A percentile compares a stretch with the other conserved stretches of the same genome.
These are phyloP conservation scores for Singerocomus rubriflavus DNA, from an alignment of 1,284 basidiomycete genomes.

Conservation along the genomic window DNA sequence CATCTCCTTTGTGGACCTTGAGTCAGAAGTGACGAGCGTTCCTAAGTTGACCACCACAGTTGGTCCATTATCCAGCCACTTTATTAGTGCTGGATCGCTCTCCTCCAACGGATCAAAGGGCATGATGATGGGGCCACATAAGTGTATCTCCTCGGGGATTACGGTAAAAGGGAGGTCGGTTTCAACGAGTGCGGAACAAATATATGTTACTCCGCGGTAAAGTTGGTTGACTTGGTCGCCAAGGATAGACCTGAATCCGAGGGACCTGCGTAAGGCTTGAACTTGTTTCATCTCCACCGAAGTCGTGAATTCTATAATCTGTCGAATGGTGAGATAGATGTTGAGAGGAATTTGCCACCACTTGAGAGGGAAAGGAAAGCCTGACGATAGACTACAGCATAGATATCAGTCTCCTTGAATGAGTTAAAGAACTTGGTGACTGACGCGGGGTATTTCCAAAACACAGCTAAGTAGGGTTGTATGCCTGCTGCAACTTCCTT, in stretches of 20 bases:
- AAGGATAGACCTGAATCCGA: neutral
- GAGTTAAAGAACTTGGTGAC: neutral
- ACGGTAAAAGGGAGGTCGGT: neutral
- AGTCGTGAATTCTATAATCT: neutral
- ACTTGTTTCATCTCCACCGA: neutral
- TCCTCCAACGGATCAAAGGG: slow-evolving; percentile 11
- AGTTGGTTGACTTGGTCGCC: neutral
- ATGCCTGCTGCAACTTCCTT: neutral
- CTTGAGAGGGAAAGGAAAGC: slow-evolving; percentile 7
- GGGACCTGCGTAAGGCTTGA: neutral
- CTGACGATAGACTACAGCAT: neutral
- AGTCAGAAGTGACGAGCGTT: slow-evolving; percentile 1
- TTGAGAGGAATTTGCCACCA: slow-evolving; percentile 16
- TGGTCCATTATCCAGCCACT: slow-evolving; percentile 15
- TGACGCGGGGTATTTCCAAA: slow-evolving; percentile 13
- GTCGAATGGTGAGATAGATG: slow-evolving; percentile 9
- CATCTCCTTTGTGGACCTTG: slow-evolving; percentile 6
- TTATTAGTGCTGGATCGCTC: slow-evolving; percentile 6
- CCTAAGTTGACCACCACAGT: slow-evolving; percentile 12
- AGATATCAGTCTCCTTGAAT: neutral
- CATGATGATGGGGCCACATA: slow-evolving; percentile 10
- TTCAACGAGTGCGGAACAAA: slow-evolving; percentile 7
- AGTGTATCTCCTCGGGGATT: slow-evolving; percentile 2
- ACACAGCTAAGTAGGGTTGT: neutral
- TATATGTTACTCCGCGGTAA: neutral